Base-by-base conservation (phyloP, 2,329 filamentous ascomycete species). In the Cladophialophora psammophila region DNA sequence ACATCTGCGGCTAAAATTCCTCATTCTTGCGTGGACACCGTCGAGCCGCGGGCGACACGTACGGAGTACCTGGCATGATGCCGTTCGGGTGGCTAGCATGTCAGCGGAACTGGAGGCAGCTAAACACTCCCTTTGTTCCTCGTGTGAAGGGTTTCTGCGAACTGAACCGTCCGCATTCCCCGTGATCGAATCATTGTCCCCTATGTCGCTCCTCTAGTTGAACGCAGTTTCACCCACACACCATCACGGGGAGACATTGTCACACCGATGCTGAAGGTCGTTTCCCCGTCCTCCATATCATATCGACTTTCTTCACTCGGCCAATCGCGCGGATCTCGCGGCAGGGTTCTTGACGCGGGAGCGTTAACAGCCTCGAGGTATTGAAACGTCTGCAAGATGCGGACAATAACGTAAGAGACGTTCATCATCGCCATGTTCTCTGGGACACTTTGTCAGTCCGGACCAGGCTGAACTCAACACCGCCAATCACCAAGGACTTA, bases 381-480 rank as follows among this genome's bases (percentile, higher is more conserved):
- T 61, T 88, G 86, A 75, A 90, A 94, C 26, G 84, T 82, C 80
- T 94, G 91, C 74, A 93, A 86, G 70, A 94, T 74, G 52, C 91
- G 83, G 20, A 89, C 88, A 66, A 93, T 83, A 10, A 90, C 87
- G 75, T 93, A 94, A 0, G 75, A 74, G 5, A 76, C 74, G 81
- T 93, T 90, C 0, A 90, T 92, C 53, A 94, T 79, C 13, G 91
- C 91, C 76, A 93, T 94, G 78, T 94, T 90, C 82, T 94, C 66
- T 64, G 55, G 26, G 10, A 60, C 9, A 40, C 18, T 18, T 60
- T 40, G 31, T 42, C 34, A 40, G 52, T 54, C 36, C 40, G 59
- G 7, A 15, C 58, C 36, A 9, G 20, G 31, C 8, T 10, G 15
- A 26, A 31, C 10, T 18, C n/a, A 12, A 12, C 18, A 40, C 1